Conservation (phyloP, 805 yeast species). For the Scheffersomyces amazonensis region DNA sequence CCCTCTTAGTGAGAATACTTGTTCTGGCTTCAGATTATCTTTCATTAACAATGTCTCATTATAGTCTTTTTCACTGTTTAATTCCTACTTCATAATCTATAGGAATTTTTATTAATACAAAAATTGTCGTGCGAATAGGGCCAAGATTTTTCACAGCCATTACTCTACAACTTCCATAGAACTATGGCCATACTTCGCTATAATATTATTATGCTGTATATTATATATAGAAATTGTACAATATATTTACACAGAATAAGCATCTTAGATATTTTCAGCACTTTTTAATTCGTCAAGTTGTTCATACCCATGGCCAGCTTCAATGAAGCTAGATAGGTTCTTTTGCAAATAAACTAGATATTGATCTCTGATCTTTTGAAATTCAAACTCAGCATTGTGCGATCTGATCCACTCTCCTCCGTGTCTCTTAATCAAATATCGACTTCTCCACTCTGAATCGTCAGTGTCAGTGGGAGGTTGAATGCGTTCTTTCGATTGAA, state of each 20-base stretch:
- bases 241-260: too few species aligned
- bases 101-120: too few species aligned
- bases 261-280: too few species aligned
- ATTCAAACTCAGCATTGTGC: constrained; percentile 3
- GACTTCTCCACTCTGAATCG: constrained; percentile 2
- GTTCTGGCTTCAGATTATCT: not conserved
- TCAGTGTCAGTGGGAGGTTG: not conserved
- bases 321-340: constrained; percentile 1
- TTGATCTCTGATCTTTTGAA: constrained; percentile 1
- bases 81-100: too few species aligned
- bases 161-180: too few species aligned
- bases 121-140: too few species aligned
- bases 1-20: not conserved
- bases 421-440: not conserved
- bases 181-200: too few species aligned
- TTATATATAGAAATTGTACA: too few species aligned
- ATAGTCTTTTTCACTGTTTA: too few species aligned
- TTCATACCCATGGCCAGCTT: not conserved
- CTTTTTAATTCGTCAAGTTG: not conserved
- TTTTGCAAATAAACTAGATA: constrained; percentile 1
- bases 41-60: too few species aligned
- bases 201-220: too few species aligned
- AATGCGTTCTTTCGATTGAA: not conserved
- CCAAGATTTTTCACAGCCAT: too few species aligned
- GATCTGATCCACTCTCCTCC: constrained; percentile 7